Conservation (phyloP, 208 protist genomes). For the Leishmania braziliensis region DNA sequence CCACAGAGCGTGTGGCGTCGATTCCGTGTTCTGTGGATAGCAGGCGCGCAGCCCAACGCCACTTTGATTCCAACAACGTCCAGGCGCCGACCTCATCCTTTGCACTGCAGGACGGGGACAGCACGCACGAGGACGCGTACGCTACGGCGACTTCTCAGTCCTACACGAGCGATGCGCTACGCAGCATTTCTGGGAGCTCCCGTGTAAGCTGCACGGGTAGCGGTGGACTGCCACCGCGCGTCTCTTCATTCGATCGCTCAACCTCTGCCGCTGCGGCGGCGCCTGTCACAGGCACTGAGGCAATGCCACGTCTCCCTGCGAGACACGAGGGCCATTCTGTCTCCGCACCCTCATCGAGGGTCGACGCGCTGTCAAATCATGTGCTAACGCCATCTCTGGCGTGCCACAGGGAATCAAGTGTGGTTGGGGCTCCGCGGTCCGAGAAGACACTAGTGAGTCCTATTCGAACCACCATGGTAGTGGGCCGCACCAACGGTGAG, state of each 20-base stretch:
- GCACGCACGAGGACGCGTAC: background rate
- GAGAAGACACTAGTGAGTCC: background rate
- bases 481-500: slow-evolving; percentile 6
- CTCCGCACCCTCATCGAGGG: background rate
- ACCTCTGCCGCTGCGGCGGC: background rate
- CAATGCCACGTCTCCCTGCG: background rate
- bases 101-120: too few species aligned
- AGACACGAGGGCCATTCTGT: background rate
- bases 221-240: slow-evolving; percentile 14
- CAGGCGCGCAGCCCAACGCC: background rate
- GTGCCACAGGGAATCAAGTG: background rate
- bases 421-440: background rate
- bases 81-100: too few species aligned
- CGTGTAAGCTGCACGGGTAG: background rate
- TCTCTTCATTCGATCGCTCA: slow-evolving; percentile 10
- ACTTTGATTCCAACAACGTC: too few species aligned
- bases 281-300: background rate
- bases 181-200: background rate
- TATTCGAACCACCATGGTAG: background rate
- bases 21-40: background rate
- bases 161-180: slow-evolving; percentile 1
- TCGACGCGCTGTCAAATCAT: background rate
- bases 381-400: background rate
- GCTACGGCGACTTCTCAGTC: background rate
- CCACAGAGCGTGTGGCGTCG: background rate